Percentiles rank a stretch among this genome's conserved stretches.
Conservation (phyloP, 306 rosid genomes). For the Rubus idaeus region DNA sequence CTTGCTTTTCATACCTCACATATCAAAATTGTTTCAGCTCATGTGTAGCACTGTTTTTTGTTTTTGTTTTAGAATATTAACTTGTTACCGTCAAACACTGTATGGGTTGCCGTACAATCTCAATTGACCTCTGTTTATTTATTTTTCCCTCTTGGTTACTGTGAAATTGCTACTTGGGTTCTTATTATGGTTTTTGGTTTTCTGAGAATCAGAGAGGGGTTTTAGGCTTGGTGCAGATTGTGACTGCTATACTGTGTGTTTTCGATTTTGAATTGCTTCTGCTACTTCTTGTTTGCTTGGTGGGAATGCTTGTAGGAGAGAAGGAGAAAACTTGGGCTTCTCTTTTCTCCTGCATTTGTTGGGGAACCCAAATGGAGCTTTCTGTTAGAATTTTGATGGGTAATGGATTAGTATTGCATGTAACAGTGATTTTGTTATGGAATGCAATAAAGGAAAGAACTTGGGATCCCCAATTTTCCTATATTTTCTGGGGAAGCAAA, state of each 20-base stretch:
- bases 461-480: background rate
- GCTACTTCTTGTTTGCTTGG: background rate
- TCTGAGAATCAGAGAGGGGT: background rate
- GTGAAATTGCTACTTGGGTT: background rate
- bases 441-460: background rate
- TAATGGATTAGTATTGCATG: background rate
- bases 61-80: background rate
- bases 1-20: background rate
- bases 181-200: background rate
- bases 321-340: background rate
- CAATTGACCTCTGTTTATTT: background rate
- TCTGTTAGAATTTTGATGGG: background rate
- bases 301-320: background rate
- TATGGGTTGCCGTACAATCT: background rate
- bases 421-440: background rate
- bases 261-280: background rate
- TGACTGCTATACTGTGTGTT: background rate
- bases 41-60: background rate
- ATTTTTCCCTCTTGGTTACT: background rate
- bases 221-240: background rate
- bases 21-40: background rate
- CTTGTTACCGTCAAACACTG: background rate
- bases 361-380: constrained; percentile 12
- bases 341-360: background rate
- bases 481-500: background rate